Evolutionary conservation across 164 flowering plant genomes (phyloP).

Genomic region (Aristolochia contorta): DNA sequence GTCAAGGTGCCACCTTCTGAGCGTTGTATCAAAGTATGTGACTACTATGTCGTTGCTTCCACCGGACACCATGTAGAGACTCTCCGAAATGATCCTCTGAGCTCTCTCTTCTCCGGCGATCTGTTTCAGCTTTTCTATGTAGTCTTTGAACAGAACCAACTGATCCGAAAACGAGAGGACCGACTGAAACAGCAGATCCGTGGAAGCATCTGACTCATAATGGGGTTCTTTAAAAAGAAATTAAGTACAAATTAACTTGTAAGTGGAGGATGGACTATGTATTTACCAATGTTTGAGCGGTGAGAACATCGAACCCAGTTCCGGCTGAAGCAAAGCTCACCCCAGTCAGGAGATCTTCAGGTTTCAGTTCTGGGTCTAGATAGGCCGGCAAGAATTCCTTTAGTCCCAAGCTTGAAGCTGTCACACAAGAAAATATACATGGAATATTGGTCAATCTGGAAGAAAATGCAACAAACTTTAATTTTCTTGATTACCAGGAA

Average conservation of each 20-base stretch:
- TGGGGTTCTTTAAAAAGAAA: not conserved
- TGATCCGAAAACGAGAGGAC: slow-evolving; percentile 4
- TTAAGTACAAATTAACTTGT: not conserved
- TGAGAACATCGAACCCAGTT: slow-evolving; percentile 1
- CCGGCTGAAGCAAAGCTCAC: slow-evolving; percentile 9
- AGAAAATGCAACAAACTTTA: too few relatives aligned
- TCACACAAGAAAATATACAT: too few relatives aligned
- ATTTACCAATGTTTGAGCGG: not conserved
- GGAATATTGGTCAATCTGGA: too few relatives aligned
- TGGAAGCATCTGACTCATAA: not conserved
- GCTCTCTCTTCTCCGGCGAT: slow-evolving; percentile 4
- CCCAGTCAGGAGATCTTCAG: slow-evolving; percentile 6
- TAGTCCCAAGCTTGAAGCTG: slow-evolving; percentile 4
- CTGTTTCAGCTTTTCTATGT: slow-evolving; percentile 2
- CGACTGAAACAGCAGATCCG: slow-evolving; percentile 1
- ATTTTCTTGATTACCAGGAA: too few relatives aligned
- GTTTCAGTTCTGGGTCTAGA: not conserved
- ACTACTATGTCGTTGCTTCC: slow-evolving; percentile 7
- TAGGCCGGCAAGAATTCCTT: slow-evolving; percentile 9
- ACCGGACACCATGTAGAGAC: not conserved
- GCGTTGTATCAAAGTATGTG: slow-evolving; percentile 1
- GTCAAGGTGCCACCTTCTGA: not conserved
- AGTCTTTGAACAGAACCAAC: slow-evolving; percentile 5
- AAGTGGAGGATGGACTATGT: not conserved
- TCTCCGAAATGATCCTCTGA: not conserved